A percentile compares a stretch with the other conserved stretches of the same genome.
These are phyloP conservation scores for Termitomyces sp. DNA, from an alignment of 1,284 basidiomycete species.

Conservation along the genomic window DNA sequence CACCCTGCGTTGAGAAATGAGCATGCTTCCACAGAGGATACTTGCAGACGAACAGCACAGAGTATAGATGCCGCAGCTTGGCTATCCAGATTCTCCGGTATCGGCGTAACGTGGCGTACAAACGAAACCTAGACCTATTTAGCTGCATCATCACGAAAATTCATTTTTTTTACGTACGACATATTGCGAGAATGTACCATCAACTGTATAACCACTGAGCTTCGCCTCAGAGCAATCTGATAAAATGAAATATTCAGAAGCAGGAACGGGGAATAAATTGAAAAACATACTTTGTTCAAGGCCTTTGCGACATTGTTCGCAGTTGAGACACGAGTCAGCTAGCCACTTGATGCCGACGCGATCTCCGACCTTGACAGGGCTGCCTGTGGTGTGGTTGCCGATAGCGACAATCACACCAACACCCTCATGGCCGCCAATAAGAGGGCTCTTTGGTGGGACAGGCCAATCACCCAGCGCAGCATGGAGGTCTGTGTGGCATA, in stretches of 20 bases:
- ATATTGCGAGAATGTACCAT: slow-evolving; percentile 85
- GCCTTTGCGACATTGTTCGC: slow-evolving; percentile 69
- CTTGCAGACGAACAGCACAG: slow-evolving; percentile 55
- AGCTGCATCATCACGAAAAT: not conserved
- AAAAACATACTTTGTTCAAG: slow-evolving; percentile 37
- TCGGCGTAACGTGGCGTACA: slow-evolving; percentile 7
- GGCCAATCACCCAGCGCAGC: slow-evolving; percentile 74
- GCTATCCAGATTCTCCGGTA: slow-evolving; percentile 23
- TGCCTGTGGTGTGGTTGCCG: slow-evolving; percentile 65
- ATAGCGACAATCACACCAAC: slow-evolving; percentile 77
- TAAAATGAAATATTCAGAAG: not conserved
- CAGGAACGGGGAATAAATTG: not conserved
- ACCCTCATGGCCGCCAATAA: slow-evolving; percentile 86
- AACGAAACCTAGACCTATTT: not conserved
- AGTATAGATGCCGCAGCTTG: slow-evolving; percentile 77
- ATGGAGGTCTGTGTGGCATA: slow-evolving; percentile 79
- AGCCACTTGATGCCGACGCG: slow-evolving; percentile 89
- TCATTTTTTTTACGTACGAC: slow-evolving; percentile 39
- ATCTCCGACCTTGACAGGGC: slow-evolving; percentile 68
- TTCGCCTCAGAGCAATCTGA: slow-evolving; percentile 59
- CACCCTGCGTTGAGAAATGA: slow-evolving; percentile 39
- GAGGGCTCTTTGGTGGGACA: slow-evolving; percentile 57
- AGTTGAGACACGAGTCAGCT: slow-evolving; percentile 60
- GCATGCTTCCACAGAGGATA: not conserved
- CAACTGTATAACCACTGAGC: slow-evolving; percentile 69